Evolutionary conservation across 1,139 yeast species (phyloP).

Genomic region (Taphrina sp.): DNA sequence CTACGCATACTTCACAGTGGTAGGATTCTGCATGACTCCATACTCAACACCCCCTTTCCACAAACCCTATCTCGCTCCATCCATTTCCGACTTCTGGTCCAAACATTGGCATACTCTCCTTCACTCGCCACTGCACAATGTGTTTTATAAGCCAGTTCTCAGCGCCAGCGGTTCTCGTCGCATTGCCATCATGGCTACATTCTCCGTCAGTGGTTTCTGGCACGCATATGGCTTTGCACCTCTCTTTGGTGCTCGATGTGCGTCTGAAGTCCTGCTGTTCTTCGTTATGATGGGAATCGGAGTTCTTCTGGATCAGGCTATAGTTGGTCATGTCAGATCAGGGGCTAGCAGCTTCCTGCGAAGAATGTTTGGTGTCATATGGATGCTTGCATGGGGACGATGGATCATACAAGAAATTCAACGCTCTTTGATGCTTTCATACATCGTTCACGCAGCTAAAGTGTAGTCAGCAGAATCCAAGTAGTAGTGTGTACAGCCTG

Average conservation of each 20-base stretch:
- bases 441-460: no score
- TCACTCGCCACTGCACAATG: constrained; percentile 7
- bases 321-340: no score
- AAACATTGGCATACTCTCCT: constrained; percentile 1
- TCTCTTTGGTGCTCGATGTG: background rate
- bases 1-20: constrained; percentile 1
- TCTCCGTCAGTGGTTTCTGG: constrained; percentile 1
- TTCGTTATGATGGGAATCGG: constrained; percentile 4
- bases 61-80: background rate
- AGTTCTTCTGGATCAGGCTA: constrained; percentile 1
- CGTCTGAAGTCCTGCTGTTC: background rate
- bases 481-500: no score
- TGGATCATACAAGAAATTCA: no score
- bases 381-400: no score
- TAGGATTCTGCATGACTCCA: background rate
- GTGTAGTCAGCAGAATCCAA: no score
- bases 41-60: constrained; percentile 13
- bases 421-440: no score
- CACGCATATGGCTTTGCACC: constrained; percentile 9
- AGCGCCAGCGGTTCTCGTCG: background rate
- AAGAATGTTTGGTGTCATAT: no score
- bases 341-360: no score
- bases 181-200: background rate
- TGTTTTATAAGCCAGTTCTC: background rate
- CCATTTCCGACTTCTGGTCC: constrained; percentile 6